These are phyloP conservation scores for Russula sp. DNA, from an alignment of 768 basidiomycete species.

Conservation along the genomic window DNA sequence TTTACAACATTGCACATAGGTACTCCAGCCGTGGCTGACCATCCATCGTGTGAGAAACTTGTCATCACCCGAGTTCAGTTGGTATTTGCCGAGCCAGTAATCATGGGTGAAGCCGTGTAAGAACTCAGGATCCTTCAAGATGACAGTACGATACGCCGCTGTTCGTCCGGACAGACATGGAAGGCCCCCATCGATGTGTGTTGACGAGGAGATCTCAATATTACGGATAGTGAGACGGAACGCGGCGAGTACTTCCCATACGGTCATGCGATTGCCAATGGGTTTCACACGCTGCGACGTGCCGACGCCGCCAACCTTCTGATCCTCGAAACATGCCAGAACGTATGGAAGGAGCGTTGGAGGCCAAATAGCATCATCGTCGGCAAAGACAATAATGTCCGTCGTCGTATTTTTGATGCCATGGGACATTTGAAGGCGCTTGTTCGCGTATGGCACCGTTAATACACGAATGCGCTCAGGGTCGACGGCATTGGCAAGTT, in stretches of 20 bases:
- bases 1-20: constrained; percentile 86
- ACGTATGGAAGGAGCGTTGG: constrained; percentile 85
- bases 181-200: constrained; percentile 90
- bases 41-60: constrained; percentile 96
- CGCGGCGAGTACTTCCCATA: constrained; percentile 94
- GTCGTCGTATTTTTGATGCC: constrained; percentile 89
- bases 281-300: constrained; percentile 88
- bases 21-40: constrained; percentile 93
- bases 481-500: constrained; percentile 84
- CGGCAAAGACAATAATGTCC: constrained; percentile 92
- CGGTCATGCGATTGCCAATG: constrained; percentile 73
- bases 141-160: constrained; percentile 90
- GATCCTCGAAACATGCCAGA: constrained; percentile 92
- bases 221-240: constrained; percentile 92
- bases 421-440: constrained; percentile 90
- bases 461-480: constrained; percentile 80
- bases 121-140: constrained; percentile 93
- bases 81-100: constrained; percentile 91
- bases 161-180: constrained; percentile 92
- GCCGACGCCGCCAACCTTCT: constrained; percentile 88
- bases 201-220: constrained; percentile 85
- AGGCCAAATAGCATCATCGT: constrained; percentile 96
- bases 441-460: constrained; percentile 91
- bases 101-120: constrained; percentile 92
- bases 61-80: constrained; percentile 91